Conservation (phyloP, 2,329 filamentous ascomycete genomes). For the Talaromyces sp. region DNA sequence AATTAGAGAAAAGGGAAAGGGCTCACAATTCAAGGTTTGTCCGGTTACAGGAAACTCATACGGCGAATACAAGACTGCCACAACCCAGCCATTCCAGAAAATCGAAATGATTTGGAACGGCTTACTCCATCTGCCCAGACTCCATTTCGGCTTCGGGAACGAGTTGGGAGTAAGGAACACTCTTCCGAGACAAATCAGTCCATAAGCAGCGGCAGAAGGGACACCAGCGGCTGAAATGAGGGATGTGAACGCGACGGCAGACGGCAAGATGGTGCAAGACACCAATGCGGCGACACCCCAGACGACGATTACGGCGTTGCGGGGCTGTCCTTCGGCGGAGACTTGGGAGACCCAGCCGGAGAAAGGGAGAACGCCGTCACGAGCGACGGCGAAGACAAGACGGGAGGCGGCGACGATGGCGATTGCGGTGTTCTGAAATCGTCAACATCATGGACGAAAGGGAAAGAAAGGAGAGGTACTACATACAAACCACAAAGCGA, state of each 20-base stretch:
- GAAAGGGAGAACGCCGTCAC: constrained; percentile 61
- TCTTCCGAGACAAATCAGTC: constrained; percentile 52
- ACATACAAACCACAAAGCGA: constrained; percentile 54
- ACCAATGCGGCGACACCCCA: constrained; percentile 55
- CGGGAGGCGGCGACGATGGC: constrained; percentile 60
- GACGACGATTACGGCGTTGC: constrained; percentile 60
- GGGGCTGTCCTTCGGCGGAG: constrained; percentile 55
- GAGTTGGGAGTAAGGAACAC: constrained; percentile 50
- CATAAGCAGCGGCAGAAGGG: constrained; percentile 54
- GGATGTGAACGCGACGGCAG: constrained; percentile 54
- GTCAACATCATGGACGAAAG: constrained; percentile 20
- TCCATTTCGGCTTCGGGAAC: constrained; percentile 51
- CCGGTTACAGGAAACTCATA: constrained; percentile 48
- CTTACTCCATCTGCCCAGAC: constrained; percentile 46
- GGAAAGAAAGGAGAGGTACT: constrained; percentile 25
- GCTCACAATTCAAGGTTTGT: constrained; percentile 47
- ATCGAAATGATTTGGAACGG: constrained; percentile 51
- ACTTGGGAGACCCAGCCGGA: constrained; percentile 59
- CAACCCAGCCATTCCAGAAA: constrained; percentile 53
- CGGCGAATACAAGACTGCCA: constrained; percentile 50
- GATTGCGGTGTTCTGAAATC: constrained; percentile 56
- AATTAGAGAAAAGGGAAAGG: background rate
- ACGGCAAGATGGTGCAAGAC: constrained; percentile 60
- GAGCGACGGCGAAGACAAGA: constrained; percentile 62
- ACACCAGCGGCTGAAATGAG: constrained; percentile 55